These are phyloP conservation scores for Tulasnella sp. DNA, from an alignment of 768 basidiomycete species.

Conservation along the genomic window DNA sequence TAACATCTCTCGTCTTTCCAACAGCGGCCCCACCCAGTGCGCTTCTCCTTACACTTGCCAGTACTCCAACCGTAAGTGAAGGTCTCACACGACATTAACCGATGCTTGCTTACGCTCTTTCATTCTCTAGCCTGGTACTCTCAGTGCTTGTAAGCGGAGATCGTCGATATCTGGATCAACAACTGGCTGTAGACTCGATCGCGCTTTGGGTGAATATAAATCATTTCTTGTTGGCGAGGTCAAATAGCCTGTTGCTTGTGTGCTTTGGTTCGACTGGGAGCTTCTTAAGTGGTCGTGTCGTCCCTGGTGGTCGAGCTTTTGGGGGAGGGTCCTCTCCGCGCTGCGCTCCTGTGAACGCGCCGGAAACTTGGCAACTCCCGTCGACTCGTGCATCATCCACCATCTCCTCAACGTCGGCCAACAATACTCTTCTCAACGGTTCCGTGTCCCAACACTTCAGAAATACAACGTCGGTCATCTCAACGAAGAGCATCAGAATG, in stretches of 20 bases:
- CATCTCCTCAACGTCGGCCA: background rate
- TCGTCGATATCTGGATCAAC: background rate
- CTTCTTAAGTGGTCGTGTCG: background rate
- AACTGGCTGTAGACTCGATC: background rate
- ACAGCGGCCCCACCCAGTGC: constrained; percentile 23
- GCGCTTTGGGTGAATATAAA: background rate
- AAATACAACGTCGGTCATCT: background rate
- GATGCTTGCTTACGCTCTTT: background rate
- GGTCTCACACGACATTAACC: background rate
- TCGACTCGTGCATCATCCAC: background rate
- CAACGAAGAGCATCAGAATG: background rate
- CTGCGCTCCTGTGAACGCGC: too few species aligned
- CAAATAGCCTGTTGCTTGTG: background rate
- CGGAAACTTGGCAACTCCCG: background rate
- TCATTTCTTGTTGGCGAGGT: background rate
- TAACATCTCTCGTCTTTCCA: background rate
- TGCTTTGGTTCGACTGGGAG: background rate
- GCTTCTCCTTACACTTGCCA: constrained; percentile 16
- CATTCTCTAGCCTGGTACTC: constrained; percentile 12
- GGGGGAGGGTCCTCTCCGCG: too few species aligned
- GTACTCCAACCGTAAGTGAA: constrained; percentile 11
- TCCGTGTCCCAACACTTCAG: background rate
- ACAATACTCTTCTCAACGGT: background rate
- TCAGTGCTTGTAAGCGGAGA: constrained; percentile 26
- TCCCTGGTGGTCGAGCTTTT: background rate